phyloP scores from a whole-genome alignment of 75 land plant species.

The Cunninghamia lanceolata region DNA sequence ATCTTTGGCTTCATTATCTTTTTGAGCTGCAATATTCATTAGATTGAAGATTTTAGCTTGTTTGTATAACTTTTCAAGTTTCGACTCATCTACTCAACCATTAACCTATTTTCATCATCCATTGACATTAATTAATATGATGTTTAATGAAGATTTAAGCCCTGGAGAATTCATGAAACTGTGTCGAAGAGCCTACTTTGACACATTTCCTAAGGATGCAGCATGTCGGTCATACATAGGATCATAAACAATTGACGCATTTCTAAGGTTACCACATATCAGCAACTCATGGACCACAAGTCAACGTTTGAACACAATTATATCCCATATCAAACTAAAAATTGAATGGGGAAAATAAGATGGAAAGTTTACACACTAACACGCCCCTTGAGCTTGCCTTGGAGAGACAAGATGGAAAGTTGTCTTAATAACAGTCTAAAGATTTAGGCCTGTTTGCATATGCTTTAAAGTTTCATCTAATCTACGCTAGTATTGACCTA shows the following conservation, averaged over 20 bases:
- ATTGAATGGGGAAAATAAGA: neutral
- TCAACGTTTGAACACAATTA: neutral
- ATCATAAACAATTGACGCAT: neutral
- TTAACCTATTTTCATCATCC: neutral
- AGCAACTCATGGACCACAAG: neutral
- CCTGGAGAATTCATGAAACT: too few species aligned
- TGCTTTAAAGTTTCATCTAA: neutral
- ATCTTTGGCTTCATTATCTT: constrained; percentile 47
- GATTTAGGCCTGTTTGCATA: neutral
- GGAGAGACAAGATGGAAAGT: neutral
- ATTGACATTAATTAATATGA: neutral
- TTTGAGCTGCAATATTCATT: constrained; percentile 51
- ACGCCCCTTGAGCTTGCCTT: neutral
- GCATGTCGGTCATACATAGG: neutral
- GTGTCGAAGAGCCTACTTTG: neutral
- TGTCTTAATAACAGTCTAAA: neutral
- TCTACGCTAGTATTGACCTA: neutral
- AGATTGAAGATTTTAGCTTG: neutral
- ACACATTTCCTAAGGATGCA: neutral
- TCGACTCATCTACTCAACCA: neutral
- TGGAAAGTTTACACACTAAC: neutral
- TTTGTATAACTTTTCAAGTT: neutral
- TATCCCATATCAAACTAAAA: neutral
- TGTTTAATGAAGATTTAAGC: neutral
- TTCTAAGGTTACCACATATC: neutral